These are phyloP conservation scores for Citrus hindsii DNA, from an alignment of 345 rosid species.

Conservation along the genomic window DNA sequence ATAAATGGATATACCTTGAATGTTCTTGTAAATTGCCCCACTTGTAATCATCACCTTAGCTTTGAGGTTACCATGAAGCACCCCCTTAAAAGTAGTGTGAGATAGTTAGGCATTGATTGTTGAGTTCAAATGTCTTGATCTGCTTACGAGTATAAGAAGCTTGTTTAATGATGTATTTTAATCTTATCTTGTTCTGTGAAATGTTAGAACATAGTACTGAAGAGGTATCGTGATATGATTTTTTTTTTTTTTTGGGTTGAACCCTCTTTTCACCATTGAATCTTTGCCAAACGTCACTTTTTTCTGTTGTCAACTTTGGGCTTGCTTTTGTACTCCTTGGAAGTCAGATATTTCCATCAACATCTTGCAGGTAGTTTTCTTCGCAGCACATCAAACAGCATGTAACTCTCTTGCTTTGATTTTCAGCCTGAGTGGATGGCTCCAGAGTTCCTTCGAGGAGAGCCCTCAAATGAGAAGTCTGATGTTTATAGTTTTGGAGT, in stretches of 20 bases:
- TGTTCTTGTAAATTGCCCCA: background rate
- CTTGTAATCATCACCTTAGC: background rate
- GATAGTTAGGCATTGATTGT: background rate
- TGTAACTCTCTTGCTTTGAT: slow-evolving; percentile 39
- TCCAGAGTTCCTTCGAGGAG: slow-evolving; percentile 97
- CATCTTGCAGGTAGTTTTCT: slow-evolving; percentile 26
- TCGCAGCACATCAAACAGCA: slow-evolving; percentile 34
- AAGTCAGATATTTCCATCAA: slow-evolving; percentile 22
- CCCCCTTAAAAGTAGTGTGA: background rate
- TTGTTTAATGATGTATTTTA: background rate
- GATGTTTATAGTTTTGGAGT: slow-evolving; percentile 95
- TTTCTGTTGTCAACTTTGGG: background rate
- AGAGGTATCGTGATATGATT: background rate
- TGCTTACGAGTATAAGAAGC: background rate
- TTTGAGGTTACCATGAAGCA: background rate
- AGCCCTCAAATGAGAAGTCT: slow-evolving; percentile 94
- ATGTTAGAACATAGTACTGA: background rate
- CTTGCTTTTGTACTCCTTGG: background rate
- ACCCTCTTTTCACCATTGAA: background rate
- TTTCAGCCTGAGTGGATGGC: slow-evolving; percentile 99
- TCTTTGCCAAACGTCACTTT: background rate
- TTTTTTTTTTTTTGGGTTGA: background rate
- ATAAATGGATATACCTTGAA: background rate
- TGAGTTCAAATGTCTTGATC: background rate
- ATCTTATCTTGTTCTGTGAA: background rate